Base-by-base conservation (phyloP, 2,329 filamentous ascomycete species). In the Pseudogymnoascus sp. region DNA sequence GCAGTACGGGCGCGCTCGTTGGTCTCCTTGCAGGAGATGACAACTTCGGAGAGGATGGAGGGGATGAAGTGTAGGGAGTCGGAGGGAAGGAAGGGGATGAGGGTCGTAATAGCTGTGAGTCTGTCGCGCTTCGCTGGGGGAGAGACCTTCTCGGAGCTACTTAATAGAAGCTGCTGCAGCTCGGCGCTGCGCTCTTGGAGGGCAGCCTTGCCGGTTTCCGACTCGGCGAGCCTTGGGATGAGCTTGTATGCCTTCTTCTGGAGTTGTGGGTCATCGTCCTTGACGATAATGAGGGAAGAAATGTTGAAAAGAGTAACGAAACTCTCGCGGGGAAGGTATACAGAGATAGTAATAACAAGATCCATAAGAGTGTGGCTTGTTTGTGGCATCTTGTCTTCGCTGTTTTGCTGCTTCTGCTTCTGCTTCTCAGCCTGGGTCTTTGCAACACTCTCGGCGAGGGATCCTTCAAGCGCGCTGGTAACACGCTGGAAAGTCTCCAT, bases 171-270 rank as follows among this genome's bases (percentile, higher is more conserved):
- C n/a, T 84, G 76, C 75, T 97, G 93, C 19, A 99, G 80, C 71
- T 97, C 92, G 0, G 76, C 75, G 68, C 85, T 91, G 62, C 93
- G 86, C 71, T 93, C 87, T 66, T 82, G 76, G 1, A 99, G 82
- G 3, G 93, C 93, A n/a, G 80, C 77, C 68, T 84, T 85, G 53
- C 95, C 95, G 59, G 82, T 84, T 35, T 90, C 85, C 1, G 93
- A 96, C 67, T 90, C 88, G 1, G 90, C 88, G 42, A 99, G 83
- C 62, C 95, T 88, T 3, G 95, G 93, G 61, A 99, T 96, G 61
- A 99, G 84, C 79, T 97, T 97, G 80, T 99, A 99, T 0, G 95
- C 93, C 78, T 99, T 99, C 84, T 99, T 99, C 75, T 97, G 93
- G 37, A 99, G 80, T 74, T 97, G 93, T 8, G 93, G 89, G 72